Base-by-base conservation (phyloP, 2,329 filamentous ascomycete species). In the Dryadomyces quercus-mongolicae region DNA sequence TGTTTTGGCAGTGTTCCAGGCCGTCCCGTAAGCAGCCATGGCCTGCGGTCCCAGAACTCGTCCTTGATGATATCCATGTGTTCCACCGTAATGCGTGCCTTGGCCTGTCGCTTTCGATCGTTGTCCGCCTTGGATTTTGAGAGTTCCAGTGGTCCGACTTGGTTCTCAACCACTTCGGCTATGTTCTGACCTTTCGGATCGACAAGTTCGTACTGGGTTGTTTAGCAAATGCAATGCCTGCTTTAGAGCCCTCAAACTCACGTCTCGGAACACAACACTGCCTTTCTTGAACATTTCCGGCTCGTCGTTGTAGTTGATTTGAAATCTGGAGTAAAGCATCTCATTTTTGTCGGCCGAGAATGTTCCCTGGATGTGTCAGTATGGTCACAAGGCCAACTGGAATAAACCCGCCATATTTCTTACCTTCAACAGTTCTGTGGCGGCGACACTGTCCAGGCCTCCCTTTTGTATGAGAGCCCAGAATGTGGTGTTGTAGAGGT, bases 271-370 rank as follows among this genome's bases (percentile, higher is more conserved):
- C 5, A 97, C 70, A 2, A 96, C 85, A 60, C 88, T 97, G 5
- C 93, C 93, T 67, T 97, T 98, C 67, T 85, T 93, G 68, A 81
- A 95, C 16, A 96, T 90, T 59, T 94, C 89, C 0, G 82, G 82
- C 68, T 98, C 93, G 61, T 95, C 93, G 69, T 98, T 98, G 71
- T 98, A 98, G 70, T 98, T 98, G 66, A 97, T 91, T 2, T 84
- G 81, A 67, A 95, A 97, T 25, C 78, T 78, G 1, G 84, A 86
- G 68, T 93, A 98, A 15, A 98, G 72, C 20, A 98, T 94, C 72
- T 98, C 93, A 65, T 98, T 93, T 72, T 98, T 98, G 63, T 97
- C 90, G 2, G 82, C 76, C 3, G 91, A 81, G 1, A 94, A 70
- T 0, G 90, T 94, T 3, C 92, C 91, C 86, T 91, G 49, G 12